Evolutionary conservation across 164 flowering plant genomes (phyloP), one percentile per base, ranked within the genome.

Genomic region (Euptelea pleiosperma): DNA sequence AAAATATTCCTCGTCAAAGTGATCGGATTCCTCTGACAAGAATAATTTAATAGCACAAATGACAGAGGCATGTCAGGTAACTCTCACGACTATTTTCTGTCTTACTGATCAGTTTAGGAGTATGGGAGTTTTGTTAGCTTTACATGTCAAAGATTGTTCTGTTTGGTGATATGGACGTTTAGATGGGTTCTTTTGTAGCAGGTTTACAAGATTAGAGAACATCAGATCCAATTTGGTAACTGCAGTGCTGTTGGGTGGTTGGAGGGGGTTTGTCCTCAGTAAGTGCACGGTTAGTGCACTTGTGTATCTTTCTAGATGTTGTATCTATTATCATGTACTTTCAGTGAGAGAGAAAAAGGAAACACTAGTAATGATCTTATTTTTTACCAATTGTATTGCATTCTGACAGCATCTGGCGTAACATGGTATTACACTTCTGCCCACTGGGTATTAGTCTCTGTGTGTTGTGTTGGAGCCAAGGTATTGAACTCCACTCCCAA

Each of bases 1-100:
- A 79, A 66, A 76, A 77, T 62, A 44, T 66, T 60, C 57, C 79
- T 55, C 81, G 76, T 19, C 85, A 28, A 44, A 64, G 45, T 41
- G 87, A 81, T 22, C 75, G 80, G 55, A 74, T 79, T 56, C 83
- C 81, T 26, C 57, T 81, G 29, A 79, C 69, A 67, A 77, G 93
- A 70, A 75, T 80, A 48, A 45, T 60, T 18, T 75, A 60, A 51
- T 41, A 47, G 29, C 25, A 37, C n/a, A 25, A n/a, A 37, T 19
- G 18, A n/a, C n/a, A n/a, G n/a, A n/a, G n/a, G 12, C 10, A 29
- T 33, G 6, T 30, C 61, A 36, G 68, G 65, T 64, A 58, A 44
- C 19, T 18, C n/a, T n/a, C n/a, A n/a, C n/a, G n/a, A n/a, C n/a
- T n/a, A n/a, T n/a, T n/a, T n/a, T n/a, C n/a, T n/a, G n/a, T n/a